Evolutionary conservation across 345 rosid species (phyloP), one percentile per base, ranked within the genome.

Genomic region (Xanthoceras sorbifolium): DNA sequence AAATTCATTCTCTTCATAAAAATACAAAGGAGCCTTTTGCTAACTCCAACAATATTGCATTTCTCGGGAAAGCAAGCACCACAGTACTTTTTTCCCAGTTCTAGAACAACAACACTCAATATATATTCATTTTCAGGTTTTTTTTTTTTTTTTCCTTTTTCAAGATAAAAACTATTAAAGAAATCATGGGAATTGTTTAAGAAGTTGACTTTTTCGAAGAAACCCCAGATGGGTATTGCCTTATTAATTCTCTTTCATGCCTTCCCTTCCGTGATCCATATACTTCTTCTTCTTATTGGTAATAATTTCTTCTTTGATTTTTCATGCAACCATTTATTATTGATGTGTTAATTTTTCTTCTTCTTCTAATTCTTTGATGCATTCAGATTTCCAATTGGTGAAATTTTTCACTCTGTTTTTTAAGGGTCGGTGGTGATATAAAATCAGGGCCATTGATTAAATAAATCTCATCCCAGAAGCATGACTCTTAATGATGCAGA

Each of bases 401-500:
- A 72, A 57, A n/a, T n/a, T n/a, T 36, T 64, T 34, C 32, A 36
- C 17, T 34, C 32, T 40, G 76, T 60, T 72, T 72, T 5, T 72
- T 23, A 60, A 62, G 68, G 42, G 48, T 57, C 59, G 75, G 54
- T 72, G 75, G 54, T 72, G 54, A 57, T 55, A 22, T 32, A 9
- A 40, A 48, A 36, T 63, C 38, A 65, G 22, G 42, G 50, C 32
- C 65, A 69, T 69, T 73, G 74, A 77, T 76, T 83, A 81, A 36
- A 69, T 40, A 59, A 60, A 23, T 67, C 67, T 52, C 29, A 28
- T 74, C 71, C 57, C 68, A 57, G 81, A 71, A 22, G 9, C 57
- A 76, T 71, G 85, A 75, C 84, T 38, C 59, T 75, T 22, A 80
- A 60, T 84, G 84, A 82, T 79, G 87, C 78, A 78, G 85, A 79